Percentiles rank a stretch among this genome's conserved stretches.
Conservation (phyloP, 352 stramenopile genomes). For the Globisporangium uncinulatum region DNA sequence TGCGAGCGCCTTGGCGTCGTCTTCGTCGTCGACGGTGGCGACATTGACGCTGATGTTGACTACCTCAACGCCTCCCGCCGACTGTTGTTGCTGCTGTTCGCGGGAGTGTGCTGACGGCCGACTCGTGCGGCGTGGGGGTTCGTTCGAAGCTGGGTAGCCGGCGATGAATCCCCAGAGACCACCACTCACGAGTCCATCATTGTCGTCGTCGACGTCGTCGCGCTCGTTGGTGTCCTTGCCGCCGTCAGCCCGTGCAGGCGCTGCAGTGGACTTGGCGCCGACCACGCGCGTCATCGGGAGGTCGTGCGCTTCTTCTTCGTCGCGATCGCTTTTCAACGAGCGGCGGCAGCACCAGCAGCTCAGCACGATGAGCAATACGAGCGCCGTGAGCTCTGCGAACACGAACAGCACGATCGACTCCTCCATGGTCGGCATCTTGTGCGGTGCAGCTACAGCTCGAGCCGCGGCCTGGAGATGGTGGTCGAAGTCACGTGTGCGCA, state of each 20-base stretch:
- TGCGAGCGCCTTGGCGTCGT: conserved; percentile 1
- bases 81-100: not conserved
- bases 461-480: not conserved
- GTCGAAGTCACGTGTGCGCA: not conserved
- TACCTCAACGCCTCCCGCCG: not conserved
- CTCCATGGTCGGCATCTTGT: conserved; percentile 12
- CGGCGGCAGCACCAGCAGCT: conserved; percentile 8
- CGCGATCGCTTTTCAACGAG: not conserved
- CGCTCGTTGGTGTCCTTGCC: not conserved
- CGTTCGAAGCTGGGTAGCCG: not conserved
- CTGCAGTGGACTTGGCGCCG: not conserved
- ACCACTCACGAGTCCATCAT: not conserved
- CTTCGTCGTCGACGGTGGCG: not conserved
- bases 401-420: conserved; percentile 6
- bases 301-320: not conserved
- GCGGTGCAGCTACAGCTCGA: not conserved
- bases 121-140: not conserved
- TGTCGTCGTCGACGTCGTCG: not conserved
- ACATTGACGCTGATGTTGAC: conserved; percentile 7
- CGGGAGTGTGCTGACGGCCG: not conserved
- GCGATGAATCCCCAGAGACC: conserved; percentile 5
- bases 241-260: not conserved
- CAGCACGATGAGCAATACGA: not conserved
- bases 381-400: conserved; percentile 1
- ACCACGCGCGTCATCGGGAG: not conserved